Evolutionary conservation across 2,329 filamentous ascomycete genomes (phyloP).

Genomic region (Epichloe typhina): DNA sequence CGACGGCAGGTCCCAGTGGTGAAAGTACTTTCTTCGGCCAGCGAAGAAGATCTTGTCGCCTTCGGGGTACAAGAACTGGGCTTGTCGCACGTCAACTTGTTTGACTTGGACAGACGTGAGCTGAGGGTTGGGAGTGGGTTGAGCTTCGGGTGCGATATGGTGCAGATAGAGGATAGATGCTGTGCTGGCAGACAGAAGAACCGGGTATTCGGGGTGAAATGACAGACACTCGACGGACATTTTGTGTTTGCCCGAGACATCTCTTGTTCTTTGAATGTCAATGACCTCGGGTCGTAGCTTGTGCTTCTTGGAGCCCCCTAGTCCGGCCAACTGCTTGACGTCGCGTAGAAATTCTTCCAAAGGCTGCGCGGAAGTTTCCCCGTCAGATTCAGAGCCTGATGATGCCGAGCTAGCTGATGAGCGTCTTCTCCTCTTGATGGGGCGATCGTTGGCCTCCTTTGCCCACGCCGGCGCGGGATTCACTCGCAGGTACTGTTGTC

Average conservation of each 20-base stretch:
- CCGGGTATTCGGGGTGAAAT: slow-evolving; percentile 80
- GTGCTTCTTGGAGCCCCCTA: slow-evolving; percentile 42
- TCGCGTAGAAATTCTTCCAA: slow-evolving; percentile 70
- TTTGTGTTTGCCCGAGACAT: slow-evolving; percentile 67
- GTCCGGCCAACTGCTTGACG: slow-evolving; percentile 50
- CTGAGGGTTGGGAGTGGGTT: slow-evolving; percentile 71
- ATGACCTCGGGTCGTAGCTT: slow-evolving; percentile 77
- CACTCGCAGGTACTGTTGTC: slow-evolving; percentile 57
- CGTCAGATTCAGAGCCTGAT: slow-evolving; percentile 41
- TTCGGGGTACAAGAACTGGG: slow-evolving; percentile 60
- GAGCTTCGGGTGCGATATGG: slow-evolving; percentile 66
- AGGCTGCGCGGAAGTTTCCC: slow-evolving; percentile 56
- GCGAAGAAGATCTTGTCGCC: slow-evolving; percentile 79
- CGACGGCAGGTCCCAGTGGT: slow-evolving; percentile 79
- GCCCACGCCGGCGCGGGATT: slow-evolving; percentile 51
- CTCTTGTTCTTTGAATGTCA: slow-evolving; percentile 79
- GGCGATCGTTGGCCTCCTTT: slow-evolving; percentile 34
- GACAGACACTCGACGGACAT: slow-evolving; percentile 70
- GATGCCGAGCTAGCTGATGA: slow-evolving; percentile 40
- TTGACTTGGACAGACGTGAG: slow-evolving; percentile 82
- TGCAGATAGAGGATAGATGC: slow-evolving; percentile 80
- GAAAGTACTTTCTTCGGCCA: slow-evolving; percentile 80
- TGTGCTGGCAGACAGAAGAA: slow-evolving; percentile 79
- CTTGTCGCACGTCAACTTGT: slow-evolving; percentile 70
- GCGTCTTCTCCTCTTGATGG: slow-evolving; percentile 35